A percentile compares a stretch with the other conserved stretches of the same genome.
These are phyloP conservation scores for Aspergillus uvarum DNA, from an alignment of 2,329 filamentous ascomycete species.

Conservation along the genomic window DNA sequence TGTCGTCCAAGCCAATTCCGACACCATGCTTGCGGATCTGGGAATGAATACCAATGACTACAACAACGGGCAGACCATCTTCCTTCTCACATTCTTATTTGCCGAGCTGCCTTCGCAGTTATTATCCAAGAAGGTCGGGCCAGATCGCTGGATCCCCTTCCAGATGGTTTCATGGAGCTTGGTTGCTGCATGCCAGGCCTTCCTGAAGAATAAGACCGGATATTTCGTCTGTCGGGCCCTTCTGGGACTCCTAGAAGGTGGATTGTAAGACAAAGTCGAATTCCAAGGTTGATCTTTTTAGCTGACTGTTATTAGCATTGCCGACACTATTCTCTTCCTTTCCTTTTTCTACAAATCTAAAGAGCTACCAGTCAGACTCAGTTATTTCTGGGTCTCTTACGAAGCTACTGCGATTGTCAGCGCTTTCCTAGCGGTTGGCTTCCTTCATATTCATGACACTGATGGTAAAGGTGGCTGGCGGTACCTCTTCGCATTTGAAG, in stretches of 20 bases:
- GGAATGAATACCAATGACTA: constrained; percentile 52
- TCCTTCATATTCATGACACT: constrained; percentile 40
- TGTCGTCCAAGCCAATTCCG: constrained; percentile 59
- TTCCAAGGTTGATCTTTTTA: constrained; percentile 26
- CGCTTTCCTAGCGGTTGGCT: constrained; percentile 49
- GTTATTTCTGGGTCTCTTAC: constrained; percentile 70
- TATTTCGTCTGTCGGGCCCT: constrained; percentile 48
- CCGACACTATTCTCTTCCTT: constrained; percentile 55
- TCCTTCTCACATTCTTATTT: constrained; percentile 37
- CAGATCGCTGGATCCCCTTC: constrained; percentile 60
- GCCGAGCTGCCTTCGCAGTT: constrained; percentile 63
- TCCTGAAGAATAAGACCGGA: constrained; percentile 46
- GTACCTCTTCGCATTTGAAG: constrained; percentile 45
- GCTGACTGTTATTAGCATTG: constrained; percentile 32
- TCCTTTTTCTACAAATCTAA: constrained; percentile 73
- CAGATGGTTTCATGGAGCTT: constrained; percentile 59
- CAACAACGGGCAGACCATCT: constrained; percentile 45
- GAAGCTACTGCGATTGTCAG: constrained; percentile 48
- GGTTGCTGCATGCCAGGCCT: constrained; percentile 53
- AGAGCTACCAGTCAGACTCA: constrained; percentile 67
- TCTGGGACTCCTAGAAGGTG: constrained; percentile 54
- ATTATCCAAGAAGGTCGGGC: constrained; percentile 58
- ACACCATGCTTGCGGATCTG: constrained; percentile 56
- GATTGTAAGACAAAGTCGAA: constrained; percentile 55
- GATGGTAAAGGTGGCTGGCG: constrained; percentile 44